Evolutionary conservation across 176 grass and related monocot species (phyloP), one percentile per base, ranked within the genome.

Genomic region (Alopecurus myosuroides): DNA sequence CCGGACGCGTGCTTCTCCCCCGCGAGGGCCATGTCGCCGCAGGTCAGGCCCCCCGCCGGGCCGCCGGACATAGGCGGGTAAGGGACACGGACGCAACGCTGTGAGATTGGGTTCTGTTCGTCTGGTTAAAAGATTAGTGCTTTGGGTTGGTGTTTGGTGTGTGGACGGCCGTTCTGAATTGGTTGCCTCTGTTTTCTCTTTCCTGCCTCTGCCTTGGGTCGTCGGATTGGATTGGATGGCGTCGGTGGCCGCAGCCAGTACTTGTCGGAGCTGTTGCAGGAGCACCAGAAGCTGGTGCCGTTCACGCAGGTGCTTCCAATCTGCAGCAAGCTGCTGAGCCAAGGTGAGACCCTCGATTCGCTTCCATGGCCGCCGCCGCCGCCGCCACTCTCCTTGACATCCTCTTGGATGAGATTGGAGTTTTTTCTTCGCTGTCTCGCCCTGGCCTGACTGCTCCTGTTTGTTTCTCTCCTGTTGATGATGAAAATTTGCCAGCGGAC

Each of bases 221-320:
- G 35, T 83, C n/a, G 39, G 87, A 48, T 61, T 66, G 83, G 83
- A 68, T 77, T 6, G 62, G 29, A 64, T 31, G 64, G 61, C 61
- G 61, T 55, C 17, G 65, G 52, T 78, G 87, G 39, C 45, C 45
- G 77, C 89, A 97, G 95, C 73, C 90, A 91, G 68, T 97, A 97
- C 85, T 82, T 97, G 83, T 79, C 92, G 82, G 90, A 97, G 86
- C 46, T 97, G 87, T 69, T 97, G 61, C 90, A 89, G 66, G 95
- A 97, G 88, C 86, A 93, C 67, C 90, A 94, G 67, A 97, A 94
- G 84, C 88, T 97, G 14, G 95, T 90, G 25, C 92, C 95, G 26
- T 97, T 97, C 90, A 85, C 92, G 90, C 90, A 97, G 85, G 90
- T 97, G 80, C 90, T 97, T 53, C 95, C 95, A 77, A 88, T 89